phyloP scores from a whole-genome alignment of 2,329 filamentous ascomycete genomes.

The Trichoderma cornu-damae region DNA sequence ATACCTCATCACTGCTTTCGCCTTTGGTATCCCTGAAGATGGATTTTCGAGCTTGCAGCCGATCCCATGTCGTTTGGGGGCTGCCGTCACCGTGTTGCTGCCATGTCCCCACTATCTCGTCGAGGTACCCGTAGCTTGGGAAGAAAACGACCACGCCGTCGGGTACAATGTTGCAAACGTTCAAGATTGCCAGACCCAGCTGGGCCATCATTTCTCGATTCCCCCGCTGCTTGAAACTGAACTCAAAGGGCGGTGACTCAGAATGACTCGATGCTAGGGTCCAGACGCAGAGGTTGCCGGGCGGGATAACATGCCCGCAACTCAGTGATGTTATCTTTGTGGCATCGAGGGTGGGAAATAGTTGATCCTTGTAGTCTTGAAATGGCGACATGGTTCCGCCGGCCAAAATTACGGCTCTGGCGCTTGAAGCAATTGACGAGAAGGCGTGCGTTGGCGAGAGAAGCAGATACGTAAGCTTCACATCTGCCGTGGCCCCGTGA shows the following conservation, averaged over 20 bases:
- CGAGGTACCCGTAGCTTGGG: constrained; percentile 87
- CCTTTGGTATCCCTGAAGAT: constrained; percentile 57
- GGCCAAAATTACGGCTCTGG: constrained; percentile 81
- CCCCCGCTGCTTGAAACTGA: constrained; percentile 74
- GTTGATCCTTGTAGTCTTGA: constrained; percentile 77
- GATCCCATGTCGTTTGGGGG: constrained; percentile 51
- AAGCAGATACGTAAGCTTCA: constrained; percentile 75
- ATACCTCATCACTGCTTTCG: constrained; percentile 60
- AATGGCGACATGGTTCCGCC: constrained; percentile 98
- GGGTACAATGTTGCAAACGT: constrained; percentile 67
- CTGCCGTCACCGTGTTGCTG: constrained; percentile 33
- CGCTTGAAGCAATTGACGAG: constrained; percentile 75
- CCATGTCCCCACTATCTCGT: constrained; percentile 65
- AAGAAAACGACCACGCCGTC: constrained; percentile 95
- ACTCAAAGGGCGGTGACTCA: constrained; percentile 61
- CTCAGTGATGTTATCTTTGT: constrained; percentile 72
- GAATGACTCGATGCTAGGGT: constrained; percentile 51
- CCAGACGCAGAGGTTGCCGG: constrained; percentile 73
- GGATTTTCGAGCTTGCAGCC: constrained; percentile 53
- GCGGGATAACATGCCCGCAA: constrained; percentile 89
- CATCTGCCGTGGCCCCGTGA: constrained; percentile 35
- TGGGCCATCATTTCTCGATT: constrained; percentile 65
- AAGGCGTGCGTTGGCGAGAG: constrained; percentile 91
- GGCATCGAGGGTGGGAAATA: constrained; percentile 69
- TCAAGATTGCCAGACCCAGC: constrained; percentile 67